phyloP scores from a whole-genome alignment of 805 yeast genomes.

The Clavispora asparagi region DNA sequence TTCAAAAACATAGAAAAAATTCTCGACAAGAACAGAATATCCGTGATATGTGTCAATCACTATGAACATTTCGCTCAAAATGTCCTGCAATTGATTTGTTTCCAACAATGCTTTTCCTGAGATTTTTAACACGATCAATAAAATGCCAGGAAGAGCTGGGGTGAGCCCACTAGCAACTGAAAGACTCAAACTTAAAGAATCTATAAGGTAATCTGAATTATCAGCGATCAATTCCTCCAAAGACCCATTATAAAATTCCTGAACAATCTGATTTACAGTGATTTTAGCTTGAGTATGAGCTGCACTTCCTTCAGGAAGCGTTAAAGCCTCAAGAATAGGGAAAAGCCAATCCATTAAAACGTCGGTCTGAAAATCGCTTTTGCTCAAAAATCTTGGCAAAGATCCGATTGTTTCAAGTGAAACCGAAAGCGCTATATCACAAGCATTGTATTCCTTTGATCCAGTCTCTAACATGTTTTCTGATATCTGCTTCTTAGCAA shows the following conservation, averaged over 20 bases:
- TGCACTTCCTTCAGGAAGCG: slow-evolving; percentile 42
- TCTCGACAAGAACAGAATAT: slow-evolving; percentile 64
- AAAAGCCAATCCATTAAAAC: slow-evolving; percentile 69
- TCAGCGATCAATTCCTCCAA: slow-evolving; percentile 51
- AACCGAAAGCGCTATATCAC: slow-evolving; percentile 29
- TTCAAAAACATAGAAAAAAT: slow-evolving; percentile 67
- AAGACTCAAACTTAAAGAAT: slow-evolving; percentile 65
- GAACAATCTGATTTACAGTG: slow-evolving; percentile 42
- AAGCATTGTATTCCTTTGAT: slow-evolving; percentile 2
- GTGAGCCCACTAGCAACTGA: slow-evolving; percentile 62
- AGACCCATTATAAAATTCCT: slow-evolving; percentile 50
- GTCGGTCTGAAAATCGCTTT: slow-evolving; percentile 33
- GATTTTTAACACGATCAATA: slow-evolving; percentile 62
- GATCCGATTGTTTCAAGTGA: slow-evolving; percentile 43
- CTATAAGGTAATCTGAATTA: slow-evolving; percentile 78
- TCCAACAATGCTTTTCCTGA: slow-evolving; percentile 63
- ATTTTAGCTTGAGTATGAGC: slow-evolving; percentile 53
- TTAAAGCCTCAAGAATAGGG: slow-evolving; percentile 68
- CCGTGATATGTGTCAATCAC: slow-evolving; percentile 83
- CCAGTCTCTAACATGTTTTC: background rate
- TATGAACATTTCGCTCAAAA: slow-evolving; percentile 68
- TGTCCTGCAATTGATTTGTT: slow-evolving; percentile 57
- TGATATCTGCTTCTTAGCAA: slow-evolving; percentile 13
- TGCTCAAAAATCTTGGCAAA: slow-evolving; percentile 18
- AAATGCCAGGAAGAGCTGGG: slow-evolving; percentile 66